Base-by-base conservation (phyloP, 2,329 filamentous ascomycete species). In the Talaromyces islandicus region DNA sequence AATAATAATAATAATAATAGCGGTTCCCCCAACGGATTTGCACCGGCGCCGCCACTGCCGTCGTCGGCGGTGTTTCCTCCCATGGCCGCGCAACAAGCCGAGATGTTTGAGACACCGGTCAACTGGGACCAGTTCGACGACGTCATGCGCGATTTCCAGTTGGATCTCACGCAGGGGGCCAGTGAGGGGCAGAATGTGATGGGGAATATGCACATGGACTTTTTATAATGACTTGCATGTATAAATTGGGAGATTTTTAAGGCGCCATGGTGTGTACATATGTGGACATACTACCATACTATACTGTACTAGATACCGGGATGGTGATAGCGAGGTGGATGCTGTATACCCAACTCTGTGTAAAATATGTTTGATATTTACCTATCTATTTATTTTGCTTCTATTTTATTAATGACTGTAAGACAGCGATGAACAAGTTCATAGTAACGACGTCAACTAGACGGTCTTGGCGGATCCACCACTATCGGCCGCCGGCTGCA, bases 141-240 rank as follows among this genome's bases (percentile, higher is more conserved):
- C 54, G 71, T 75, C n/a, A 70, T 75, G 68, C 71, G 71, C 14
- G 73, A 75, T 43, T 75, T 75, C 57, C 73, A 75, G 52, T 65
- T 68, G 63, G 73, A 74, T 53, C 61, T 75, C 41, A 69, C 71
- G 1, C 63, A 68, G 46, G 51, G 35, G 14, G 50, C 63, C 27
- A 56, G 35, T 10, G 19, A 46, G 4, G 57, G 60, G 17, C 63
- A 35, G 54, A 59, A 58, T 30, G 27, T 46, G 56, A 65, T 62
- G 61, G 66, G 57, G 19, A 66, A 71, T 21, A 51, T 50, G 14
- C 56, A 54, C 10, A 57, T 62, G 48, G 43, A 51, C 24, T 62
- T 58, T 32, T 41, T 62, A 48, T 58, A 35, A 59, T 12, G 32
- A 52, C 14, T 38, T n/a, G 35, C 14, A 35, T 17, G 7, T 12